Percentiles rank a stretch among this genome's conserved stretches.
Evolutionary conservation across 179 eudicot species (phyloP).

Genomic region (Sideroxylon spinosum): DNA sequence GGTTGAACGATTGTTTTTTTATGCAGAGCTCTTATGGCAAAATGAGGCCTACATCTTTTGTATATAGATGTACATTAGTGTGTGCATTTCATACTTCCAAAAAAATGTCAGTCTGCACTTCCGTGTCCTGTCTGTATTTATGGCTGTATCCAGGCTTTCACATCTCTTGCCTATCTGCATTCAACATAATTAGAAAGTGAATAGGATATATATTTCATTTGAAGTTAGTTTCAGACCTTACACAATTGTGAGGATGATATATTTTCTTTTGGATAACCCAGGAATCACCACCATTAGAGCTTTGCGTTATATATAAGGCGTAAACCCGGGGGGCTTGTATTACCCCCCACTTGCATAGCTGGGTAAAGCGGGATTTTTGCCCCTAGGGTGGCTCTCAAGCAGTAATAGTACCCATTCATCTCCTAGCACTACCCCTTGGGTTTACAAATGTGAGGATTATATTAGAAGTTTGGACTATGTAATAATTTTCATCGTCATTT

Average conservation of each 20-base stretch:
- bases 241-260: no score
- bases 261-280: no score
- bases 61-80: background rate
- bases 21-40: background rate
- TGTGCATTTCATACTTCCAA: slow-evolving; percentile 1
- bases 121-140: background rate
- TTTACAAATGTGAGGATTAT: background rate
- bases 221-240: background rate
- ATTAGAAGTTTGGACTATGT: background rate
- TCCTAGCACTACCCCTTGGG: no score
- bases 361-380: no score
- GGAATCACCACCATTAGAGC: no score
- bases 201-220: background rate
- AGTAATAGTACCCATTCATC: no score
- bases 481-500: background rate
- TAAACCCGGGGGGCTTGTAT: no score
- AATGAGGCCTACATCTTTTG: background rate
- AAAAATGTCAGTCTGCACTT: background rate
- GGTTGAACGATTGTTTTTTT: background rate
- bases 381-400: no score
- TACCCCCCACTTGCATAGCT: no score
- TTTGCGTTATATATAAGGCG: no score
- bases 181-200: background rate
- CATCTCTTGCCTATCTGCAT: background rate
- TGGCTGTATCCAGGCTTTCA: background rate